Base-by-base conservation (phyloP, 2,329 filamentous ascomycete species). In the Amphichorda felina region DNA sequence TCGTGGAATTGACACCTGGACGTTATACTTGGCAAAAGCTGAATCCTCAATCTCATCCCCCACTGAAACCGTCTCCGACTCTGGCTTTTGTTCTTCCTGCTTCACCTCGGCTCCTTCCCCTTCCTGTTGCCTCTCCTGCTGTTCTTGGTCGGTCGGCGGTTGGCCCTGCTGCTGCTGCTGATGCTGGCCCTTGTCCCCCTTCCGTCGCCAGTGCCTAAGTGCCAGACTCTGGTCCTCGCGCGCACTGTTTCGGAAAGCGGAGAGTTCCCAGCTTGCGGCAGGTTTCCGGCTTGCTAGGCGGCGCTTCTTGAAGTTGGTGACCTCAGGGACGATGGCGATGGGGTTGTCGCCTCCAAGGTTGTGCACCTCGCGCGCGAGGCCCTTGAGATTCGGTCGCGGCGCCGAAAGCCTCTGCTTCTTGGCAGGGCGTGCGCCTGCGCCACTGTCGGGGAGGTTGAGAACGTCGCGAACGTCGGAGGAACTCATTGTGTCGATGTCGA, bases 401-500 rank as follows among this genome's bases (percentile, higher is more conserved):
- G 70, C 72, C 13, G 70, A 64, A 6, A 73, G 64, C 54, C 82
- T 87, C 48, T 80, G 76, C 54, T 89, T 88, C 63, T 91, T 93
- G 30, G 72, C 61, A 28, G 78, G 75, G 42, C 79, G 63, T 36
- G 65, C 51, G 35, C 59, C 62, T 34, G 62, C 79, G 34, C 29
- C 17, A 41, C 64, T 60, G 22, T 77, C 79, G 34, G 80, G 79
- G 54, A 94, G 68, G 57, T 88, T 85, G 51, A 94, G 76, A 53
- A 94, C 84, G 56, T 94, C 86, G 63, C 83, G 85, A 47, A 93
- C 75, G 68, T 94, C 86, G 56, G 78, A 73, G 43, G 80, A 80
- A 41, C 79, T 70, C 79, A 84, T 84, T 43, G 49, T 66, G 21
- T 24, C 21, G 21, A 24, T 6, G 21, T 24, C 21, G 21, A 24